These are phyloP conservation scores for Venturia oleaginea DNA, from an alignment of 2,329 filamentous ascomycete genomes.

Conservation along the genomic window DNA sequence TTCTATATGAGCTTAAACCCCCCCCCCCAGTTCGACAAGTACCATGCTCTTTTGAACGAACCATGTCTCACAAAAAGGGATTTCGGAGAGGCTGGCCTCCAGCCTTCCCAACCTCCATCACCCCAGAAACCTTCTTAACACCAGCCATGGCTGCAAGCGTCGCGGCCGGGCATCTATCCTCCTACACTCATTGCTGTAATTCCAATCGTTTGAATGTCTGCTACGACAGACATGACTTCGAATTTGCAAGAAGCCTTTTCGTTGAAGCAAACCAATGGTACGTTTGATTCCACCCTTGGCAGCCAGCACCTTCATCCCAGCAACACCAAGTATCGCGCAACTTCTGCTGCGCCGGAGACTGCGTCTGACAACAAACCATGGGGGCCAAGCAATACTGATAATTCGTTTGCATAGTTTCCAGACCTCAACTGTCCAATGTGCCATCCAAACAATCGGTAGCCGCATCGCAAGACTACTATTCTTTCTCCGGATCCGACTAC, in stretches of 20 bases:
- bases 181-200: not conserved
- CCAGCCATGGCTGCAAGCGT: conserved; percentile 2
- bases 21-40: not conserved
- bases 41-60: not conserved
- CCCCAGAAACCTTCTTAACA: not conserved
- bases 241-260: not conserved
- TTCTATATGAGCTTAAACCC: not conserved
- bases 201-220: not conserved
- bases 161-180: not conserved
- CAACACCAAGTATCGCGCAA: not conserved
- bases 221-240: not conserved
- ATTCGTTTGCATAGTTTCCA: conserved; percentile 11
- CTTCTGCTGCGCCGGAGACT: not conserved
- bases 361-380: not conserved
- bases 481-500: conserved; percentile 27
- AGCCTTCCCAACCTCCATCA: not conserved
- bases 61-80: not conserved
- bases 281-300: not conserved
- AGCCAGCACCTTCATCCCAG: not conserved
- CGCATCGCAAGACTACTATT: conserved; percentile 43
- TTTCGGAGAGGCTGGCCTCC: not conserved
- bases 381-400: not conserved
- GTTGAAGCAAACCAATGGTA: conserved; percentile 3
- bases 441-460: conserved; percentile 38
- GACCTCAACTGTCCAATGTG: conserved; percentile 31